These are phyloP conservation scores for Aspergillus olivimuriae DNA, from an alignment of 495 filamentous ascomycete species.

Conservation along the genomic window DNA sequence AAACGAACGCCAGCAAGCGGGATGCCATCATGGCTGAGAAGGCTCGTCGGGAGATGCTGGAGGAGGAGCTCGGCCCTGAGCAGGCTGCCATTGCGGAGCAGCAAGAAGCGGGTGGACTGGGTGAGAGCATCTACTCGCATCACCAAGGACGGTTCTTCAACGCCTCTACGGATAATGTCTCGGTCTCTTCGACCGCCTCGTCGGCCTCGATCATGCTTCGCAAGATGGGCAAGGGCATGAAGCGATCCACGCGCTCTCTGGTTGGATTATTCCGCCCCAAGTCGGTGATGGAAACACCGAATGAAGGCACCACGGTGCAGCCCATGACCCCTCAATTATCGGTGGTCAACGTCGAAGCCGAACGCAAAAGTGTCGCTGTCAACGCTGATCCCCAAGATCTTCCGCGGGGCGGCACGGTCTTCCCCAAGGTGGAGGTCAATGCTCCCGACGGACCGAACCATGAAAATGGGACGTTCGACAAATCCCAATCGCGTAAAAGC, in stretches of 20 bases:
- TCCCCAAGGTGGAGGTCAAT: conserved; percentile 70
- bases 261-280: conserved; percentile 95
- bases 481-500: conserved; percentile 63
- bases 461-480: conserved; percentile 52
- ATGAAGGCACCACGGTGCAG: conserved; percentile 56
- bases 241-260: conserved; percentile 80
- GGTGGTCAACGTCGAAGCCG: conserved; percentile 93
- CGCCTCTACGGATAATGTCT: conserved; percentile 92
- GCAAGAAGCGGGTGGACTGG: conserved; percentile 87
- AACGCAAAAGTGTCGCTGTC: conserved; percentile 76
- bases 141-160: conserved; percentile 80
- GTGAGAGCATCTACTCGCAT: conserved; percentile 81
- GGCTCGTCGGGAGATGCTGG: conserved; percentile 62
- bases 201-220: conserved; percentile 98
- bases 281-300: conserved; percentile 69
- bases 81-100: conserved; percentile 84
- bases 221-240: conserved; percentile 98
- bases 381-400: conserved; percentile 66
- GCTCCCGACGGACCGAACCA: conserved; percentile 29
- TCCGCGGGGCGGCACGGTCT: conserved; percentile 69
- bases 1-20: conserved; percentile 50
- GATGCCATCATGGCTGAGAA: conserved; percentile 54
- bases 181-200: conserved; percentile 94
- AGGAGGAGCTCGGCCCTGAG: conserved; percentile 72
- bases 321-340: conserved; percentile 74